Evolutionary conservation across 805 yeast genomes (phyloP).

Genomic region (Kodamaea fukazawae): DNA sequence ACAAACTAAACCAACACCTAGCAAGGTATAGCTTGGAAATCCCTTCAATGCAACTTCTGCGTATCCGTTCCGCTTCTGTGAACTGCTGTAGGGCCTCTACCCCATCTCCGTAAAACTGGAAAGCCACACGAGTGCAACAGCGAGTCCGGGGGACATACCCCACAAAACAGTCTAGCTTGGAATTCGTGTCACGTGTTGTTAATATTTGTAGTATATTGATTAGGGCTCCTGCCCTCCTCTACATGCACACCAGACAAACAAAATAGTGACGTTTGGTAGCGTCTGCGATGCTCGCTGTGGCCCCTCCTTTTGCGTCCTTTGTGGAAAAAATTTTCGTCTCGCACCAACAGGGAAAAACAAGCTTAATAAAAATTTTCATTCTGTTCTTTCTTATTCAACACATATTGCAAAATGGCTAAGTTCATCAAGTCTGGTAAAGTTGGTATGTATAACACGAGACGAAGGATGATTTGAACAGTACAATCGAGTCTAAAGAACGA

Average conservation of each 20-base stretch:
- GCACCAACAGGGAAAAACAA: constrained; percentile 7
- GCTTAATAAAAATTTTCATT: constrained; percentile 21
- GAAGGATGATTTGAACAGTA: background rate
- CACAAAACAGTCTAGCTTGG: too few species aligned
- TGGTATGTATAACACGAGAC: constrained; percentile 62
- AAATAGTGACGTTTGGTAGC: background rate
- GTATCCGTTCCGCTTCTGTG: too few species aligned
- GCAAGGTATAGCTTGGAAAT: too few species aligned
- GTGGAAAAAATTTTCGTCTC: constrained; percentile 6
- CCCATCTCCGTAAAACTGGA: too few species aligned
- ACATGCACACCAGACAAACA: background rate
- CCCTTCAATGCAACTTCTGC: too few species aligned
- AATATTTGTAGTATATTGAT: background rate
- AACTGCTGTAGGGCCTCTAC: too few species aligned
- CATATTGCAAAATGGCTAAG: constrained; percentile 74
- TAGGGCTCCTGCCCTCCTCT: constrained; percentile 7
- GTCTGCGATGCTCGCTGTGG: constrained; percentile 3
- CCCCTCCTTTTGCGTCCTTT: background rate
- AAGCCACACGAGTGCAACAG: too few species aligned
- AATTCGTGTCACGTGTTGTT: constrained; percentile 4
- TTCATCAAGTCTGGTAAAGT: constrained; percentile 99
- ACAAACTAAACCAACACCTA: too few species aligned
- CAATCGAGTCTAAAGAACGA: too few species aligned
- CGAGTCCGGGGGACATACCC: too few species aligned
- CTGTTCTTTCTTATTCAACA: constrained; percentile 23